phyloP scores from a whole-genome alignment of 345 rosid genomes.

The Acer negundo region DNA sequence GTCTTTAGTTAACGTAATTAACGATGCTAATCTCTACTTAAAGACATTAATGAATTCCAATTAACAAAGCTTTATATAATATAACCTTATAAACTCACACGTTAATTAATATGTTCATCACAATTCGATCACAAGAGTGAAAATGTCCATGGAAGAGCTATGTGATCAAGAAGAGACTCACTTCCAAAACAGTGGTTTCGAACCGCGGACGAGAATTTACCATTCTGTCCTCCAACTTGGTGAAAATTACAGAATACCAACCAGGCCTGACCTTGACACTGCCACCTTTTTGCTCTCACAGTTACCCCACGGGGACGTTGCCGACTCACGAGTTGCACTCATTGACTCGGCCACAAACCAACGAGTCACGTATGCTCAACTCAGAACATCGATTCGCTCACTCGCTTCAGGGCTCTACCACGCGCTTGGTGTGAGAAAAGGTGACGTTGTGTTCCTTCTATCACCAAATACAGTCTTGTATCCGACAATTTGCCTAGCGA shows the following conservation, averaged over 20 bases:
- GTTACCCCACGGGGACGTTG: slow-evolving; percentile 38
- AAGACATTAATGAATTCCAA: neutral
- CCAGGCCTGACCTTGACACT: slow-evolving; percentile 34
- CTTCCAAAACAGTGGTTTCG: slow-evolving; percentile 33
- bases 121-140: neutral
- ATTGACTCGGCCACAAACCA: slow-evolving; percentile 40
- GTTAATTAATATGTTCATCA: neutral
- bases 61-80: neutral
- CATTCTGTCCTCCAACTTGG: slow-evolving; percentile 35
- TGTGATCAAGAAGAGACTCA: slow-evolving; percentile 13
- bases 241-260: slow-evolving; percentile 37
- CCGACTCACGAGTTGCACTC: slow-evolving; percentile 42
- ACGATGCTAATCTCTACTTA: slow-evolving; percentile 12
- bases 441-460: slow-evolving; percentile 56
- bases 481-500: slow-evolving; percentile 51
- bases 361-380: slow-evolving; percentile 41
- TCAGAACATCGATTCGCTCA: slow-evolving; percentile 41
- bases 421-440: slow-evolving; percentile 47
- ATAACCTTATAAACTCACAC: neutral
- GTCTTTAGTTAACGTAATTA: slow-evolving; percentile 7
- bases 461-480: slow-evolving; percentile 59
- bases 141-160: neutral
- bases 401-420: slow-evolving; percentile 51
- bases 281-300: slow-evolving; percentile 45
- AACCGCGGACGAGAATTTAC: slow-evolving; percentile 43